Conservation (phyloP, 768 basidiomycete genomes). For the Panaeolus cyanescens region DNA sequence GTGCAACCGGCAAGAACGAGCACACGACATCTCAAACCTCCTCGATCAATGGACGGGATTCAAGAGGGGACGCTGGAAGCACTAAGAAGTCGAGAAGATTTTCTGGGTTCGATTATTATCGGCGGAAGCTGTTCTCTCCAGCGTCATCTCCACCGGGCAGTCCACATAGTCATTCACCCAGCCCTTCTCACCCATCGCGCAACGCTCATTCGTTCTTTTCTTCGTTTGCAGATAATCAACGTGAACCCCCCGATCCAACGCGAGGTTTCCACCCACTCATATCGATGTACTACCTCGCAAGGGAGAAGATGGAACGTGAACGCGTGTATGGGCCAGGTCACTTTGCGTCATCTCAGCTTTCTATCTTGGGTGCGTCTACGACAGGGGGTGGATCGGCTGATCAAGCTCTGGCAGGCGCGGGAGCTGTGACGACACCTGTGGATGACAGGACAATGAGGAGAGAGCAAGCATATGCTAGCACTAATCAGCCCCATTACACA, state of each 20-base stretch:
- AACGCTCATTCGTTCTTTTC: constrained; percentile 37
- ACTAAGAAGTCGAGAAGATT: constrained; percentile 81
- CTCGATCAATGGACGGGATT: constrained; percentile 32
- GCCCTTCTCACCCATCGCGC: constrained; percentile 53
- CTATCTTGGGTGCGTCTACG: constrained; percentile 36
- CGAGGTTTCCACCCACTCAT: constrained; percentile 92
- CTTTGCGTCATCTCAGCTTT: constrained; percentile 91
- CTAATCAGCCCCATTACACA: constrained; percentile 27
- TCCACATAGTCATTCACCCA: constrained; percentile 54
- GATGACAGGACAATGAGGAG: constrained; percentile 21
- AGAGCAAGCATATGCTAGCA: constrained; percentile 14
- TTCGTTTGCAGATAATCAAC: constrained; percentile 45
- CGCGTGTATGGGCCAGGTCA: constrained; percentile 90
- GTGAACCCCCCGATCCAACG: constrained; percentile 77
- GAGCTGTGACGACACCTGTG: constrained; percentile 21
- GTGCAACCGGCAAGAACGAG: constrained; percentile 43
- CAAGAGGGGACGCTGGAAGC: constrained; percentile 10
- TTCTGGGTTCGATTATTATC: constrained; percentile 93
- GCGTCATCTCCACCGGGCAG: constrained; percentile 45
- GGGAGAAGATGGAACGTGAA: constrained; percentile 95
- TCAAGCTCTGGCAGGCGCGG: constrained; percentile 12
- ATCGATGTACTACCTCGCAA: constrained; percentile 94
- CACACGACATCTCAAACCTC: constrained; percentile 18
- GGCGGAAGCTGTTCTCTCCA: constrained; percentile 83
- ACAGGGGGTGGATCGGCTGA: constrained; percentile 8